A percentile compares a stretch with the other conserved stretches of the same genome.
These are phyloP conservation scores for Dryadomyces quercus-mongolicae DNA, from an alignment of 2,329 filamentous ascomycete genomes.

Conservation along the genomic window DNA sequence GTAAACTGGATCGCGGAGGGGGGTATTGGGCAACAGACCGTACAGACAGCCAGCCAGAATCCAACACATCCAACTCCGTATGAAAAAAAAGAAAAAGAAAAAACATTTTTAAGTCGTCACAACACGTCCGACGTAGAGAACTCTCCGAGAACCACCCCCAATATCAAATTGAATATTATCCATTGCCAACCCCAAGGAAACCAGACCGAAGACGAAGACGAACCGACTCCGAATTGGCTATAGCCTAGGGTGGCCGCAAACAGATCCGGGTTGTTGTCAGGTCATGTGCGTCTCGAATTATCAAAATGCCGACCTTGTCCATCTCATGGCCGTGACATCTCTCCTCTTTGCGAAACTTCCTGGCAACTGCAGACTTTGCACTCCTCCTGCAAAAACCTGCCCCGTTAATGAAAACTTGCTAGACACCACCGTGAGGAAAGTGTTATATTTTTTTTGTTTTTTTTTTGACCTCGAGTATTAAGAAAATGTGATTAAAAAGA, in stretches of 20 bases:
- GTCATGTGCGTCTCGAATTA: background rate
- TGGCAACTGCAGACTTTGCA: too few species aligned
- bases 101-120: conserved; percentile 3
- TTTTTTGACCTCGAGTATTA: conserved; percentile 27
- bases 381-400: too few species aligned
- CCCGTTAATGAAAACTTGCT: background rate
- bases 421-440: background rate
- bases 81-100: background rate
- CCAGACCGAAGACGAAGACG: background rate
- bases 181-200: background rate
- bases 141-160: background rate
- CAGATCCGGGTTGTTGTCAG: too few species aligned
- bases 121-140: background rate
- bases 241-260: too few species aligned
- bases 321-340: background rate
- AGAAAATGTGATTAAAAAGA: conserved; percentile 32
- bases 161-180: background rate
- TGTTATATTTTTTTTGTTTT: background rate
- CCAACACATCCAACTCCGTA: conserved; percentile 3
- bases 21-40: background rate
- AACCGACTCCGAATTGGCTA: background rate
- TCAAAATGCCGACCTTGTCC: background rate
- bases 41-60: background rate
- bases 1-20: background rate
- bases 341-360: too few species aligned